phyloP scores from a whole-genome alignment of 2,329 filamentous ascomycete species.

The Emydomyces testavorans region DNA sequence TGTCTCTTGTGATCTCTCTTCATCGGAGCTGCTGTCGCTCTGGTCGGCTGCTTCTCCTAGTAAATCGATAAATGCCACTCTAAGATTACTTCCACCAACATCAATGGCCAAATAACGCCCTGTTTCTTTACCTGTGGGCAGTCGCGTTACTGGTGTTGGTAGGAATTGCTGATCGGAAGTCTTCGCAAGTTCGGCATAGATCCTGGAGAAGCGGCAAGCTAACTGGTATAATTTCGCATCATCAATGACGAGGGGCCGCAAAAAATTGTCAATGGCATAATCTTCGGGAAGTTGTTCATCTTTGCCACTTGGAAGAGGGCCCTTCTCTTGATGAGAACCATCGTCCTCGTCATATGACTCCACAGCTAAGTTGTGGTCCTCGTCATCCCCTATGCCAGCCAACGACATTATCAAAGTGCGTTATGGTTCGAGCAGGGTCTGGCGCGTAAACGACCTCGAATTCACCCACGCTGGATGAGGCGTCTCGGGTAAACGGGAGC shows the following conservation, averaged over 20 bases:
- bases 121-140: slow-evolving; percentile 42
- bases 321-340: slow-evolving; percentile 3
- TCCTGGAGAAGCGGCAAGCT: slow-evolving; percentile 36
- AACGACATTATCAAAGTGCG: slow-evolving; percentile 8
- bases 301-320: neutral
- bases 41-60: slow-evolving; percentile 34
- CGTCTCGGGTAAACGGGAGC: too few relatives aligned
- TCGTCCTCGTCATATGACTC: slow-evolving; percentile 26
- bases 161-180: slow-evolving; percentile 39
- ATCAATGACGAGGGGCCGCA: slow-evolving; percentile 32
- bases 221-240: slow-evolving; percentile 36
- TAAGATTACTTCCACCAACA: slow-evolving; percentile 46
- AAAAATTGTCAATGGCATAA: slow-evolving; percentile 31
- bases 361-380: slow-evolving; percentile 9
- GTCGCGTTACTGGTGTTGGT: slow-evolving; percentile 37
- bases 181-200: slow-evolving; percentile 35
- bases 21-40: slow-evolving; percentile 19
- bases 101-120: slow-evolving; percentile 47
- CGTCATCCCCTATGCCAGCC: slow-evolving; percentile 5
- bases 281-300: slow-evolving; percentile 25
- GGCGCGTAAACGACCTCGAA: neutral
- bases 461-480: neutral
- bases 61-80: slow-evolving; percentile 47
- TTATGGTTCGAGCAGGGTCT: neutral
- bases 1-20: slow-evolving; percentile 30